Conservation (phyloP, 176 grass and related monocot genomes). For the Raddia guianensis region DNA sequence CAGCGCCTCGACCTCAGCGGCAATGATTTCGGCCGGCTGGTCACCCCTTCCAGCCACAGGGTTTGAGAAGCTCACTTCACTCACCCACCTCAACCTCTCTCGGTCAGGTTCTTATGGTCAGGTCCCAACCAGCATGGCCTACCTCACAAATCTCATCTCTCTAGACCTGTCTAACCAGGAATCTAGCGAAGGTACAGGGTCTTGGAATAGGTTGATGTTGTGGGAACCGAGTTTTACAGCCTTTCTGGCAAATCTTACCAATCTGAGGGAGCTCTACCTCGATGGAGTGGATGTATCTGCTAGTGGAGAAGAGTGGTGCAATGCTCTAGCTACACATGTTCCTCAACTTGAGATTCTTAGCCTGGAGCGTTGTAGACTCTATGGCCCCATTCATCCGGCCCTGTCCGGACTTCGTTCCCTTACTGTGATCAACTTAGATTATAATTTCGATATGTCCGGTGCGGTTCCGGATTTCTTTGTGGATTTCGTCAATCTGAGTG, state of each 20-base stretch:
- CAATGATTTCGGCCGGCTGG: neutral
- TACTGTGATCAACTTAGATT: neutral
- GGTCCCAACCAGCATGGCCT: too few species aligned
- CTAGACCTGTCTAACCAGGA: neutral
- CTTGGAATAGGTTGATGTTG: fast-evolving
- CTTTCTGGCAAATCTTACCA: neutral
- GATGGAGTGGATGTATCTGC: neutral
- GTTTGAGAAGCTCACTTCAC: neutral
- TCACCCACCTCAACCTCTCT: constrained; percentile 17
- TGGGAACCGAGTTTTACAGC: neutral
- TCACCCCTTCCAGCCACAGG: neutral
- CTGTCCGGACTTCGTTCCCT: constrained; percentile 14
- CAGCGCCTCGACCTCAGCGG: neutral
- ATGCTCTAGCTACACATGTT: constrained; percentile 2
- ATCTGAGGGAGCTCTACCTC: constrained; percentile 10
- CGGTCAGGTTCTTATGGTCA: neutral
- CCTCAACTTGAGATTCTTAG: constrained; percentile 50
- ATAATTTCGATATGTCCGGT: neutral
- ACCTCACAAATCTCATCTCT: too few species aligned
- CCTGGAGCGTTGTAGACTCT: neutral
- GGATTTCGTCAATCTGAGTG: constrained; percentile 29
- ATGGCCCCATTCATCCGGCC: constrained; percentile 15
- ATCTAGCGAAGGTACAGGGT: too few species aligned
- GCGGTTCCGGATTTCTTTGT: constrained; percentile 26
- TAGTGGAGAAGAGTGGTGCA: neutral